phyloP scores from a whole-genome alignment of 352 stramenopile species.

The Globisporangium takayamanum region DNA sequence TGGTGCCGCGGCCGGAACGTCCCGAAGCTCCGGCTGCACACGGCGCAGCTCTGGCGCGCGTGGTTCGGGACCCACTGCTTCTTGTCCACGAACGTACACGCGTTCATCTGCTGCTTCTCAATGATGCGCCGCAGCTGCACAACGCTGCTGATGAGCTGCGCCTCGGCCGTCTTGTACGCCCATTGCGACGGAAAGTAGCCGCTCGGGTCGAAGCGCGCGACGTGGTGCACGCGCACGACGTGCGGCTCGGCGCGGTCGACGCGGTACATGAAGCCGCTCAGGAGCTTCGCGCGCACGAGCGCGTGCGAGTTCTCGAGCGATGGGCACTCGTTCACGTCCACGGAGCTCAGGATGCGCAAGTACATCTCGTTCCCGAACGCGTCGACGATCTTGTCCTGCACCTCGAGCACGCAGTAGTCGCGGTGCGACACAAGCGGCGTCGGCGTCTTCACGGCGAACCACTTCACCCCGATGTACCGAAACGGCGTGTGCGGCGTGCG shows the following conservation, averaged over 20 bases:
- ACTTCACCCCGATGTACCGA: constrained; percentile 86
- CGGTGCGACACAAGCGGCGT: constrained; percentile 76
- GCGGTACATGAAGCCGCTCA: constrained; percentile 76
- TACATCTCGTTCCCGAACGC: constrained; percentile 82
- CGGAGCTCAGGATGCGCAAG: constrained; percentile 74
- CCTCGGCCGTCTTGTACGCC: constrained; percentile 80
- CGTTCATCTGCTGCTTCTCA: constrained; percentile 85
- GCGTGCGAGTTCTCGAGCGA: constrained; percentile 82
- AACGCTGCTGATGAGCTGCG: constrained; percentile 69
- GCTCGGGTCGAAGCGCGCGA: constrained; percentile 61
- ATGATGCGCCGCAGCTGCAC: constrained; percentile 76
- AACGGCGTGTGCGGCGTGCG: constrained; percentile 61
- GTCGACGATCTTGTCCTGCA: constrained; percentile 83
- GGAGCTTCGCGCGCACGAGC: constrained; percentile 77
- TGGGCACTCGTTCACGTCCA: constrained; percentile 74
- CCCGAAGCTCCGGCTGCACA: constrained; percentile 67
- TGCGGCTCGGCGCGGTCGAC: constrained; percentile 59
- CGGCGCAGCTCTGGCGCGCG: constrained; percentile 57
- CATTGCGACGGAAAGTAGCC: constrained; percentile 79
- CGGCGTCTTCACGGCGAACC: constrained; percentile 79
- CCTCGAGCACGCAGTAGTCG: constrained; percentile 83
- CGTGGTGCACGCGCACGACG: constrained; percentile 71
- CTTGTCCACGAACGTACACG: constrained; percentile 80
- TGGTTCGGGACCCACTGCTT: constrained; percentile 78
- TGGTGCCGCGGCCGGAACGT: constrained; percentile 81